phyloP scores from a whole-genome alignment of 495 filamentous ascomycete species.

The Penicillium simplicissimum region DNA sequence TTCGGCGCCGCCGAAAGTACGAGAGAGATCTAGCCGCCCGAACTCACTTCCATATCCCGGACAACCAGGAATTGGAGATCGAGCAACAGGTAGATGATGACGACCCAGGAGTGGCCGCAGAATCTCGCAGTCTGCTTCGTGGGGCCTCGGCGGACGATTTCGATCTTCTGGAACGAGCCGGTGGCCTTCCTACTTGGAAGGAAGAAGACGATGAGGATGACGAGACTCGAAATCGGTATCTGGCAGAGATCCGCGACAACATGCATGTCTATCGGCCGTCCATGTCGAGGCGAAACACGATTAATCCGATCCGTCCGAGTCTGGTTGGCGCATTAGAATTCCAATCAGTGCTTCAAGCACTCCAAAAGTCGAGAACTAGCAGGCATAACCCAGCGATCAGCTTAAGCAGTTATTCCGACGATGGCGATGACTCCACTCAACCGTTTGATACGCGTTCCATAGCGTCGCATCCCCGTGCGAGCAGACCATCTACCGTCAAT shows the following conservation, averaged over 20 bases:
- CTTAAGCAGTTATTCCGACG: conserved; percentile 71
- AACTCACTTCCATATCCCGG: conserved; percentile 66
- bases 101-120: conserved; percentile 57
- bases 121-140: conserved; percentile 53
- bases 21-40: conserved; percentile 69
- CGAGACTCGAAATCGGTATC: conserved; percentile 65
- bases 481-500: conserved; percentile 24
- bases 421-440: conserved; percentile 47
- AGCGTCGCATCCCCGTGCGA: conserved; percentile 43
- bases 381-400: conserved; percentile 63
- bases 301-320: conserved; percentile 86
- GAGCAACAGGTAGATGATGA: conserved; percentile 71
- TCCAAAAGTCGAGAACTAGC: conserved; percentile 76
- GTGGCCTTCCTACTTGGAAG: conserved; percentile 43
- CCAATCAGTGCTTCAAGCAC: conserved; percentile 77
- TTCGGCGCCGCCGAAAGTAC: conserved; percentile 57
- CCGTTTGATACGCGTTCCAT: conserved; percentile 53
- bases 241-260: conserved; percentile 84
- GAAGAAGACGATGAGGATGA: conserved; percentile 59
- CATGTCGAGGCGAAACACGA: conserved; percentile 67
- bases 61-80: conserved; percentile 69
- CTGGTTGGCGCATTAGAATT: conserved; percentile 94
- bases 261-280: conserved; percentile 82
- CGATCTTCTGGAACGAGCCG: conserved; percentile 66
- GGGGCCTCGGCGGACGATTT: conserved; percentile 66